Evolutionary conservation across 2,329 filamentous ascomycete species (phyloP).

Genomic region (Colletotrichum salicis): DNA sequence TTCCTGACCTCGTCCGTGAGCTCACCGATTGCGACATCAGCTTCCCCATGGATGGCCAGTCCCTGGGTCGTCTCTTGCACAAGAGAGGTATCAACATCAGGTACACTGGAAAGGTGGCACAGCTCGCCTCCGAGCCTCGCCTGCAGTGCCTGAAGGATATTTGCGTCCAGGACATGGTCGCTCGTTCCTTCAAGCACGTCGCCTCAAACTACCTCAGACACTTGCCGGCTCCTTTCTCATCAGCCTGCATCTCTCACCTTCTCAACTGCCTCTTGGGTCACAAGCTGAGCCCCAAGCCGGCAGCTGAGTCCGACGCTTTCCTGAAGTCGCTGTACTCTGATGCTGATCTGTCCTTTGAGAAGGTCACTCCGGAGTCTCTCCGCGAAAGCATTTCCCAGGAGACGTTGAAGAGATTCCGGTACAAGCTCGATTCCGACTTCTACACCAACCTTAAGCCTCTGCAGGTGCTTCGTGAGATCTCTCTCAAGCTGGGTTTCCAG

Average conservation of each 20-base stretch:
- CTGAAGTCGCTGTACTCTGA: constrained; percentile 83
- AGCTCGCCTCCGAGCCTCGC: constrained; percentile 75
- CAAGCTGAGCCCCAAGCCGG: constrained; percentile 79
- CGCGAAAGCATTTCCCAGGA: constrained; percentile 77
- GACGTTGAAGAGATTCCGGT: constrained; percentile 79
- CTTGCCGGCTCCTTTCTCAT: constrained; percentile 82
- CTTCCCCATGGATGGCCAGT: constrained; percentile 98
- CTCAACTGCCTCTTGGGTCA: constrained; percentile 92
- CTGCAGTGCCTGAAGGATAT: constrained; percentile 82
- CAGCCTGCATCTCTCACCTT: constrained; percentile 83
- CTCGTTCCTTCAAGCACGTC: constrained; percentile 95
- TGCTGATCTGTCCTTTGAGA: constrained; percentile 82
- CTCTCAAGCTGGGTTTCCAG: constrained; percentile 90
- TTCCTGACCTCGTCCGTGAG: constrained; percentile 88
- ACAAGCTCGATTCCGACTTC: constrained; percentile 76
- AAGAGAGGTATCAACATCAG: constrained; percentile 97
- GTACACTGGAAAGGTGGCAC: constrained; percentile 88
- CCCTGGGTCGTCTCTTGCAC: constrained; percentile 87
- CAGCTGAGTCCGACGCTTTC: constrained; percentile 79
- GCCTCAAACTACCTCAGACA: constrained; percentile 82
- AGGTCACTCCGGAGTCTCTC: constrained; percentile 79
- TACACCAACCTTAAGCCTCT: constrained; percentile 74
- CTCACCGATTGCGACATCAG: constrained; percentile 92
- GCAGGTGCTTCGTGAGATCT: constrained; percentile 89
- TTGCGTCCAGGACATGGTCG: constrained; percentile 89